phyloP scores from a whole-genome alignment of 441 rosid species.

The Populus hybrid region DNA sequence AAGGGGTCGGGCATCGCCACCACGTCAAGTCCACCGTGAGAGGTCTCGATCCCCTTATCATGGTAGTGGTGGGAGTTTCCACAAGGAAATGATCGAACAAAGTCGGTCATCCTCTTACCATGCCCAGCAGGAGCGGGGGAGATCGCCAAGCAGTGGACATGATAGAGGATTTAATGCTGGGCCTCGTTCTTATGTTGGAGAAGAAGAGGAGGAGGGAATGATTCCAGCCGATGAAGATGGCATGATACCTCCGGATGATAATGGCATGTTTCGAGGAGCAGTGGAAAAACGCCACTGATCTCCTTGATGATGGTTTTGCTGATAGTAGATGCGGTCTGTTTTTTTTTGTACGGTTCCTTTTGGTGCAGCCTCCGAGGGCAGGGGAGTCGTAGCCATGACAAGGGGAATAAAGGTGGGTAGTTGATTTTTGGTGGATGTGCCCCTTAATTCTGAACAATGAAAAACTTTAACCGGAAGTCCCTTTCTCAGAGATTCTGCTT shows the following conservation, averaged over 20 bases:
- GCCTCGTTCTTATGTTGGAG: constrained; percentile 8
- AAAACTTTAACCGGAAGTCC: background rate
- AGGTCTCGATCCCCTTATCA: background rate
- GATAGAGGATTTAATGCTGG: constrained; percentile 11
- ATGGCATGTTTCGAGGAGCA: too few relatives aligned
- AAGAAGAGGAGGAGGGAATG: constrained; percentile 44
- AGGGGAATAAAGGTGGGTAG: constrained; percentile 8
- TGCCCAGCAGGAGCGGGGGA: constrained; percentile 2
- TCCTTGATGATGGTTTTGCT: background rate
- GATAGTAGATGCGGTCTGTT: background rate
- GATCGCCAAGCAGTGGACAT: constrained; percentile 9
- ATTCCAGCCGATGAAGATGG: constrained; percentile 27
- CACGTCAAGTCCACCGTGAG: background rate
- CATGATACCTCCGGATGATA: background rate
- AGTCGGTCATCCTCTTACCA: background rate
- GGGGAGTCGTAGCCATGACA: background rate
- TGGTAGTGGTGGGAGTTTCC: background rate
- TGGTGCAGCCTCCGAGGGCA: background rate
- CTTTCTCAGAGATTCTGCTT: background rate
- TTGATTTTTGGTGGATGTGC: constrained; percentile 9
- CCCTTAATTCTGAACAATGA: background rate
- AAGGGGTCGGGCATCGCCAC: background rate
- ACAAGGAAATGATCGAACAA: background rate
- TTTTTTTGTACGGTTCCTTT: too few relatives aligned
- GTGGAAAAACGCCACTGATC: background rate